A percentile compares a stretch with the other conserved stretches of the same genome.
These are phyloP conservation scores for Aphanomyces cochlioides DNA, from an alignment of 352 stramenopile genomes.

Conservation along the genomic window DNA sequence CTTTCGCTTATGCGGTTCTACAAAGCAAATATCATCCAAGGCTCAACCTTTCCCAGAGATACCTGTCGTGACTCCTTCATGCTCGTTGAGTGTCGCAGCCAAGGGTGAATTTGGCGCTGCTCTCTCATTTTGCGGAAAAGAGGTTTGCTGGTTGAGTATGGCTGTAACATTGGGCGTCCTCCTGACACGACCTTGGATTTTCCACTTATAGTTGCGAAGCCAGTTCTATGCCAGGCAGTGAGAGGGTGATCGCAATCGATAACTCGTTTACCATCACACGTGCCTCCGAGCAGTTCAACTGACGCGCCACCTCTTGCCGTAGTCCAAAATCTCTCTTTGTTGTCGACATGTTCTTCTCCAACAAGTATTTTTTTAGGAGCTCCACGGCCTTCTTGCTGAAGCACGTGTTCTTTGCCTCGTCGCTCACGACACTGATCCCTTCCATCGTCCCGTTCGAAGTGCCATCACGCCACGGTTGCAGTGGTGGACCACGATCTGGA, in stretches of 20 bases:
- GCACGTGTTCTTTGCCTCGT: neutral
- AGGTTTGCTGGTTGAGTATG: too few species aligned
- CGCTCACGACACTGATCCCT: slow-evolving; percentile 2
- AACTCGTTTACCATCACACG: neutral
- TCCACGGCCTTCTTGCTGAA: slow-evolving; percentile 11
- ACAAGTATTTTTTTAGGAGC: slow-evolving; percentile 1
- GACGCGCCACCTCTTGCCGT: neutral
- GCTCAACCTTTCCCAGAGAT: too few species aligned
- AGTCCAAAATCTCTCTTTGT: slow-evolving; percentile 1
- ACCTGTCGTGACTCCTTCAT: too few species aligned
- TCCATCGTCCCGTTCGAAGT: neutral
- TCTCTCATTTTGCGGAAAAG: too few species aligned
- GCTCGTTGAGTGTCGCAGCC: too few species aligned
- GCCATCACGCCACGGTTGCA: too few species aligned
- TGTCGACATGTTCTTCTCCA: slow-evolving; percentile 5
- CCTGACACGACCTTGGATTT: too few species aligned
- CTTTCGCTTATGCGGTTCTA: neutral
- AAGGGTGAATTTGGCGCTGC: too few species aligned
- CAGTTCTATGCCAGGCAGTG: slow-evolving; percentile 7
- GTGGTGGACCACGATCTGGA: too few species aligned
- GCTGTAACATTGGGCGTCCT: too few species aligned
- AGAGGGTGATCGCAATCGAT: neutral
- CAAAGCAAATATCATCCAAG: too few species aligned
- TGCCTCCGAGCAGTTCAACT: neutral
- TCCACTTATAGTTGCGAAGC: slow-evolving; percentile 3